Evolutionary conservation across 192 early-diverging fungal genomes (phyloP).

Genomic region (Coemansia sp.): DNA sequence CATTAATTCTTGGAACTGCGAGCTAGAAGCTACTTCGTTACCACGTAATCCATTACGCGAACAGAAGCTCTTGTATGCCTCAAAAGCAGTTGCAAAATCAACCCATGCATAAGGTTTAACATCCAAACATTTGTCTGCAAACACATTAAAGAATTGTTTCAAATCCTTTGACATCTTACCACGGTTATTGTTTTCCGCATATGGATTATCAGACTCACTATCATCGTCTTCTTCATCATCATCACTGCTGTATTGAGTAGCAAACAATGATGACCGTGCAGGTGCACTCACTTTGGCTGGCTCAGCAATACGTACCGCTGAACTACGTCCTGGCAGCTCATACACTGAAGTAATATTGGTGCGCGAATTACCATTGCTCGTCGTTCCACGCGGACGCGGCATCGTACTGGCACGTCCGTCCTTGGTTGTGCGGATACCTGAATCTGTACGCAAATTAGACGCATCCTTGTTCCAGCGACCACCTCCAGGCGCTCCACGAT

Average conservation of each 20-base stretch:
- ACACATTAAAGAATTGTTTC: conserved; percentile 43
- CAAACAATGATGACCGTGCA: conserved; percentile 8
- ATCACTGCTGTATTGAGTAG: conserved; percentile 13
- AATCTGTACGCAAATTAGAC: conserved; percentile 36
- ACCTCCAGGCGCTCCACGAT: conserved; percentile 28
- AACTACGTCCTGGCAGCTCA: conserved; percentile 39
- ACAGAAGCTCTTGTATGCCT: conserved; percentile 48
- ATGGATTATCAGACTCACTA: conserved; percentile 15
- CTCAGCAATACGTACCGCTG: conserved; percentile 8
- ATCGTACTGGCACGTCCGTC: conserved; percentile 31
- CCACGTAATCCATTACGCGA: conserved; percentile 46
- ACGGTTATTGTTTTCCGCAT: not conserved
- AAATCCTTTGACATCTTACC: conserved; percentile 34
- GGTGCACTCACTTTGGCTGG: conserved; percentile 10
- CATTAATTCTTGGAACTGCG: conserved; percentile 51
- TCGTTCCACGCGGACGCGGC: conserved; percentile 37
- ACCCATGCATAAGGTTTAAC: conserved; percentile 54
- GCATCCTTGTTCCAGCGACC: conserved; percentile 52
- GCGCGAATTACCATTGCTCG: conserved; percentile 14
- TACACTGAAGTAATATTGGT: conserved; percentile 41
- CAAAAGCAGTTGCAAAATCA: conserved; percentile 26
- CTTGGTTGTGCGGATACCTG: conserved; percentile 10
- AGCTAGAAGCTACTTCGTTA: conserved; percentile 33
- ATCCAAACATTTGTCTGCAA: conserved; percentile 50
- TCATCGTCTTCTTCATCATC: conserved; percentile 13